Evolutionary conservation across 192 early-diverging fungal species (phyloP).

Genomic region (Mortierella antarctica): DNA sequence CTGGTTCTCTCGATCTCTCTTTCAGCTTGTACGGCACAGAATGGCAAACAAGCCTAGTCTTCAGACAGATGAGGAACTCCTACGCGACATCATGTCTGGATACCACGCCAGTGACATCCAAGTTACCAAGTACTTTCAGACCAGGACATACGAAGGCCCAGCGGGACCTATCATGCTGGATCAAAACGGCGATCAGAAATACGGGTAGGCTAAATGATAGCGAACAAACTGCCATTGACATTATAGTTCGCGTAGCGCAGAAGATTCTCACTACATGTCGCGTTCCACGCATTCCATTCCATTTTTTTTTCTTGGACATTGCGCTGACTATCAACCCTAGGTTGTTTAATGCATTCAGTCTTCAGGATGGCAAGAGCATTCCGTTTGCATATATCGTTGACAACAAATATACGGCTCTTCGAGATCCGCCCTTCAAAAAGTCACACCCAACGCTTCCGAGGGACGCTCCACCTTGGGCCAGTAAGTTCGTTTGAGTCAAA

Average conservation of each 20-base stretch:
- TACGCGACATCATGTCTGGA: slow-evolving; percentile 8
- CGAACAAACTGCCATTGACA: too few species aligned
- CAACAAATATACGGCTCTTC: not conserved
- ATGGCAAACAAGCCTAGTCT: not conserved
- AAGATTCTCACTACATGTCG: too few species aligned
- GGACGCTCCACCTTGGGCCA: slow-evolving; percentile 7
- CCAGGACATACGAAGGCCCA: slow-evolving; percentile 4
- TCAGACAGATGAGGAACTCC: not conserved
- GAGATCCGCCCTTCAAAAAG: slow-evolving; percentile 6
- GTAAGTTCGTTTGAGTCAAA: not conserved
- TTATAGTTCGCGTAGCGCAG: too few species aligned
- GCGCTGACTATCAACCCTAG: not conserved
- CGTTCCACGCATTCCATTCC: not conserved
- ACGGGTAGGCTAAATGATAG: slow-evolving; percentile 1
- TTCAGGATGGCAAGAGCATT: slow-evolving; percentile 1
- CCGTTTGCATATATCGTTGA: not conserved
- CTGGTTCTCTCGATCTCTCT: not conserved
- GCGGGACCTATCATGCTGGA: slow-evolving; percentile 11
- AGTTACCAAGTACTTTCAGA: not conserved
- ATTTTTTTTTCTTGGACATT: not conserved
- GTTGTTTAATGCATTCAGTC: not conserved
- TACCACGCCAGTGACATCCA: not conserved
- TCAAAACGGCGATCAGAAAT: slow-evolving; percentile 8
- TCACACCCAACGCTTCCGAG: not conserved
- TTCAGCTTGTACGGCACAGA: not conserved